Conservation (phyloP, 31 red algal species). For the Odonthalia washingtoniensis region DNA sequence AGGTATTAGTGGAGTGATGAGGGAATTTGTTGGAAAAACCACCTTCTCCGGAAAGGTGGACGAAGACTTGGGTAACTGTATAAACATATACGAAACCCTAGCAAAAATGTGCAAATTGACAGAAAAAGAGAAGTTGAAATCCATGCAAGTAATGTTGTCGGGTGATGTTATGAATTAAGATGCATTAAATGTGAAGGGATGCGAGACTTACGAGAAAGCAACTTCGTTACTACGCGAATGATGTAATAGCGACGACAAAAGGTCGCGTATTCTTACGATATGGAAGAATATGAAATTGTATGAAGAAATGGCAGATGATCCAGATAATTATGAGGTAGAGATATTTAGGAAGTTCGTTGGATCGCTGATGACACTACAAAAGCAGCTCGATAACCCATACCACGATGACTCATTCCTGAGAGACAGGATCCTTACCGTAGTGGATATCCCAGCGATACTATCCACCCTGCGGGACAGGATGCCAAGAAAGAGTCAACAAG, state of each 20-base stretch:
- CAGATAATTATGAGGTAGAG: conserved; percentile 11
- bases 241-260: background rate
- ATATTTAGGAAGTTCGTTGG: background rate
- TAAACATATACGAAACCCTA: background rate
- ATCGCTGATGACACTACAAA: background rate
- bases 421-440: background rate
- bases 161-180: background rate
- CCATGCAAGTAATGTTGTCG: background rate
- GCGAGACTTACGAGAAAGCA: background rate
- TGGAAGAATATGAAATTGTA: background rate
- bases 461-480: conserved; percentile 19
- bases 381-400: conserved; percentile 2
- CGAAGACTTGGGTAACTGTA: background rate
- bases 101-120: background rate
- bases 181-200: background rate
- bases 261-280: background rate
- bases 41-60: too few species aligned
- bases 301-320: conserved; percentile 11
- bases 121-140: background rate
- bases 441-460: background rate
- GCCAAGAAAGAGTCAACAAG: conserved; percentile 1
- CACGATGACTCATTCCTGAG: background rate
- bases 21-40: too few species aligned
- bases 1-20: too few species aligned
- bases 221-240: background rate